phyloP scores from a whole-genome alignment of 495 filamentous ascomycete species.

The Sporormia fimetaria region DNA sequence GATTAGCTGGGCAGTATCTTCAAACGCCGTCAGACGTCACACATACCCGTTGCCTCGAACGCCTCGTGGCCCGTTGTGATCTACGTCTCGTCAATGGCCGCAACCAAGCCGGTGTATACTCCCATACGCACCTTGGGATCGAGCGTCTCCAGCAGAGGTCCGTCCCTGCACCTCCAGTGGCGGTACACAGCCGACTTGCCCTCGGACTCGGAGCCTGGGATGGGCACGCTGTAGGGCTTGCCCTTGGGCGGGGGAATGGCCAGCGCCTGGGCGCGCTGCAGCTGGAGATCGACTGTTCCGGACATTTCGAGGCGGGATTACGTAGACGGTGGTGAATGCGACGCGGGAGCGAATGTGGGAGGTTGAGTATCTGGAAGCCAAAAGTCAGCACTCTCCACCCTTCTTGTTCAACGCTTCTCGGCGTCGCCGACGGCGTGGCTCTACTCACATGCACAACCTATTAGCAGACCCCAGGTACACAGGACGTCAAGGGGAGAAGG shows the following conservation, averaged over 20 bases:
- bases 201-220: slow-evolving; percentile 62
- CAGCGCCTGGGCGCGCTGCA: slow-evolving; percentile 34
- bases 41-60: slow-evolving; percentile 56
- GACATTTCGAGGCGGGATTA: slow-evolving; percentile 12
- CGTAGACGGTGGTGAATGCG: background rate
- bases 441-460: too few species aligned
- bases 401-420: too few species aligned
- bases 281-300: slow-evolving; percentile 4
- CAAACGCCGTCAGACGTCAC: slow-evolving; percentile 1
- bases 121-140: slow-evolving; percentile 42
- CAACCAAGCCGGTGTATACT: background rate
- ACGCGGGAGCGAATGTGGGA: too few species aligned
- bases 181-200: slow-evolving; percentile 71
- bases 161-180: slow-evolving; percentile 64
- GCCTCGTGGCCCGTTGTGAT: slow-evolving; percentile 66
- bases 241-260: slow-evolving; percentile 44
- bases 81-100: slow-evolving; percentile 25
- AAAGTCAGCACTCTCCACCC: too few species aligned
- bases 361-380: too few species aligned
- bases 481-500: too few species aligned
- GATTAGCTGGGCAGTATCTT: slow-evolving; percentile 2
- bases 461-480: too few species aligned
- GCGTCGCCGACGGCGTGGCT: too few species aligned
- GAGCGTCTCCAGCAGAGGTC: slow-evolving; percentile 53
- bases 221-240: slow-evolving; percentile 49